Percentiles rank a stretch among this genome's conserved stretches.
Evolutionary conservation across 257 asterid species (phyloP).

Genomic region (Nicotiana noctiflora): DNA sequence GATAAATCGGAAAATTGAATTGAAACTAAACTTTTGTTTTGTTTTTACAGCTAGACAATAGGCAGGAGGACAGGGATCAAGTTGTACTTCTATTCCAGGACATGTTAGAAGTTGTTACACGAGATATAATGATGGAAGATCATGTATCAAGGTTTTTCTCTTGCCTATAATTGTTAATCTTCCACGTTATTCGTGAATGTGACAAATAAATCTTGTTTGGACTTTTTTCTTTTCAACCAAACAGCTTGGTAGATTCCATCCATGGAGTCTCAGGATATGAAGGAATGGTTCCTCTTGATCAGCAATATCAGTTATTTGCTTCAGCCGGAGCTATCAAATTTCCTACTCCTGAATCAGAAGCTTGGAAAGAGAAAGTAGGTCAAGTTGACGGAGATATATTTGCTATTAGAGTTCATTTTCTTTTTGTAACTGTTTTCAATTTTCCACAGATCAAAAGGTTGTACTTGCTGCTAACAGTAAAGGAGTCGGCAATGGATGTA

Average conservation of each 20-base stretch:
- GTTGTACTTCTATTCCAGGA: conserved; percentile 98
- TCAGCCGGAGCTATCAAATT: conserved; percentile 93
- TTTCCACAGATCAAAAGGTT: conserved; percentile 82
- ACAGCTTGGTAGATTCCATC: conserved; percentile 82
- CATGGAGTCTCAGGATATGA: conserved; percentile 79
- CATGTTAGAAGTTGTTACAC: conserved; percentile 94
- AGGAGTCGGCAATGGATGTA: conserved; percentile 99
- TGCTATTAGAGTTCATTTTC: not conserved
- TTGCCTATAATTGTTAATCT: not conserved
- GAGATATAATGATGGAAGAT: conserved; percentile 97
- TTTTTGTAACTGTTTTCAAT: conserved; percentile 10
- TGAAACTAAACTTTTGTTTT: conserved; percentile 11
- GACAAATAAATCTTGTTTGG: not conserved
- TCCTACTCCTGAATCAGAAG: conserved; percentile 85
- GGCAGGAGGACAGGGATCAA: conserved; percentile 91
- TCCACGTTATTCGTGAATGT: not conserved
- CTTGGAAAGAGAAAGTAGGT: conserved; percentile 97
- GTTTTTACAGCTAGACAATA: conserved; percentile 68
- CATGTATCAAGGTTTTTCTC: conserved; percentile 63
- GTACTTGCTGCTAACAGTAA: conserved; percentile 86
- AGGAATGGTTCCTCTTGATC: conserved; percentile 81
- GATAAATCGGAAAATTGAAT: conserved; percentile 5
- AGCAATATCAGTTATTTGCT: conserved; percentile 95
- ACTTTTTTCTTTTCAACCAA: conserved; percentile 17
- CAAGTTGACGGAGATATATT: not conserved